phyloP scores from a whole-genome alignment of 1,284 basidiomycete species.

The Trametes polyzona region DNA sequence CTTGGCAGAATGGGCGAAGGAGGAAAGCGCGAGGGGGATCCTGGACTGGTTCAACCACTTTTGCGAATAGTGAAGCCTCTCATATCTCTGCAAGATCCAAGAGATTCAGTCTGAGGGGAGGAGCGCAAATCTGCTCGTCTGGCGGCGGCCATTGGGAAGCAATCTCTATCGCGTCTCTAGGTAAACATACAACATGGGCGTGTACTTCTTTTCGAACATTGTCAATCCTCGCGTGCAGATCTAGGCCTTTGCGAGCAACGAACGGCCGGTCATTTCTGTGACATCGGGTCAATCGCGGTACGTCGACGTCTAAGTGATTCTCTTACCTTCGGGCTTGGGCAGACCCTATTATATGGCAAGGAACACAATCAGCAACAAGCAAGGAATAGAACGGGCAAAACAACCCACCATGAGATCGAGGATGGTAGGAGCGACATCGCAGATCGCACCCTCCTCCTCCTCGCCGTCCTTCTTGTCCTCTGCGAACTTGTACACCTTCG shows the following conservation, averaged over 20 bases:
- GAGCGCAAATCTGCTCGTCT: no score
- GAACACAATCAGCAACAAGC: background rate
- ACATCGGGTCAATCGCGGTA: conserved; percentile 8
- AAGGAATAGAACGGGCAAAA: background rate
- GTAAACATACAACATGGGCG: conserved; percentile 12
- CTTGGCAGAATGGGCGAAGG: conserved; percentile 56
- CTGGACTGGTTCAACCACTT: conserved; percentile 23
- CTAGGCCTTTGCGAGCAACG: conserved; percentile 46
- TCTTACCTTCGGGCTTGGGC: conserved; percentile 60
- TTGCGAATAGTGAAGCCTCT: no score
- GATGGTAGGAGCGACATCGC: conserved; percentile 88
- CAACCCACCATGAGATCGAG: conserved; percentile 67
- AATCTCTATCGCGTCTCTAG: conserved; percentile 9
- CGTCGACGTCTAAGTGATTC: background rate
- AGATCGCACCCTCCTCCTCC: conserved; percentile 73
- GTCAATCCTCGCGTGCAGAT: conserved; percentile 13
- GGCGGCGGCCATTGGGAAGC: no score
- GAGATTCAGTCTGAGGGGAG: background rate
- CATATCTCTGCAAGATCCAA: no score
- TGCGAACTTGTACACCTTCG: conserved; percentile 51
- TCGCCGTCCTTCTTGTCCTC: conserved; percentile 56
- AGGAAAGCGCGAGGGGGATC: conserved; percentile 55
- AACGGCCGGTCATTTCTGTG: conserved; percentile 62
- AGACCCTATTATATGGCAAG: conserved; percentile 44
- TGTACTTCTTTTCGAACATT: conserved; percentile 5